Evolutionary conservation across 2,329 filamentous ascomycete species (phyloP), one percentile per base, ranked within the genome.

Genomic region (Talaromyces sp.): DNA sequence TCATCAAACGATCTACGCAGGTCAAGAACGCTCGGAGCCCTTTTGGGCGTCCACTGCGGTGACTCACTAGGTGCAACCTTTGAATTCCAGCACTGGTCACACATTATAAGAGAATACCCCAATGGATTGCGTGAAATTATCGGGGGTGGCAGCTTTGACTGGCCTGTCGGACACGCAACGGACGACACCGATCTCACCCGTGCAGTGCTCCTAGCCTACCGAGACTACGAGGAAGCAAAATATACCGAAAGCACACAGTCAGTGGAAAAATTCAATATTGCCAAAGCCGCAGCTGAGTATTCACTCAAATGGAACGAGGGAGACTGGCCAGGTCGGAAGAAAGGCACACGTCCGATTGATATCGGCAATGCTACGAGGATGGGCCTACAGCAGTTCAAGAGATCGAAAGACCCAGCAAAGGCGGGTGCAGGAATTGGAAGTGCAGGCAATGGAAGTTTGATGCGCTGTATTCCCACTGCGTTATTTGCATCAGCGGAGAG

Each of bases 271-370:
- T 49, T 61, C 10, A 25, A 38, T n/a, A 19, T 51, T 4, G 29
- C 59, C 40, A 61, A 53, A 51, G 43, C 15, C 19, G 59, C 45
- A 61, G 59, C 43, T 13, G 59, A 61, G 2, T 61, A 61, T 27
- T 25, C 59, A 17, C 59, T 61, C 29, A 61, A 61, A 38, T 61
- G 59, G 59, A 36, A 61, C n/a, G 59, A 61, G 8, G 59, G 59
- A 7, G 43, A 61, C 29, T 61, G 59, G 59, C 59, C 45, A 13
- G 59, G 59, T 17, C 59, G 59, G 5, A 49, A 51, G 8, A 61
- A 29, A 61, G 43, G 43, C n/a, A 25, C 43, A 11, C 59, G 59
- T 13, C 59, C 59, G 31, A 27, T 61, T 53, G 59, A 61, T 15
- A 61, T 61, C 19, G 59, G 59, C 0, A 61, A 61, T n/a, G 27